Evolutionary conservation across 305 asterid genomes (phyloP).

Genomic region (Fraxinus latifolia): DNA sequence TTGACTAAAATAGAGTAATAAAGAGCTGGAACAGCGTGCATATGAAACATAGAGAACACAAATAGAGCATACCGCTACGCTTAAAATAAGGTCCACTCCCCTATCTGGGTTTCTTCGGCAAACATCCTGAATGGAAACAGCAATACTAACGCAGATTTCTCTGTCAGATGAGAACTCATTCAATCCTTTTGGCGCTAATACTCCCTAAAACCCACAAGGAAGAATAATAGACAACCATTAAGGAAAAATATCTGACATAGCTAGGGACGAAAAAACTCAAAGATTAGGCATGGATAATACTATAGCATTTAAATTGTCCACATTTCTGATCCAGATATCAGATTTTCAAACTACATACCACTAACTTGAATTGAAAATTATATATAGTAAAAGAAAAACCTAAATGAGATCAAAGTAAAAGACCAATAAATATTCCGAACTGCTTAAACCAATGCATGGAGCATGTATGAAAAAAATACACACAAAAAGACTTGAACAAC

Average conservation of each 20-base stretch:
- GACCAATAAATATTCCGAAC: background rate
- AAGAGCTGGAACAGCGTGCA: conserved; percentile 27
- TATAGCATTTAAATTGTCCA: background rate
- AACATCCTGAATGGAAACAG: conserved; percentile 79
- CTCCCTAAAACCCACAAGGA: conserved; percentile 52
- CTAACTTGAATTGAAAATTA: background rate
- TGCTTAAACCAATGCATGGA: background rate
- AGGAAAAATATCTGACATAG: background rate
- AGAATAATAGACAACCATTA: conserved; percentile 21
- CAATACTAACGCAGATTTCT: conserved; percentile 67
- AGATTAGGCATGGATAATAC: background rate
- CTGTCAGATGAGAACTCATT: conserved; percentile 49
- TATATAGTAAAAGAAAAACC: background rate
- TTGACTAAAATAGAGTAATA: conserved; percentile 30
- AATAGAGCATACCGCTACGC: conserved; percentile 71
- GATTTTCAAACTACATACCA: background rate
- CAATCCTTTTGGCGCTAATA: conserved; percentile 60
- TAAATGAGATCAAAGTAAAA: background rate
- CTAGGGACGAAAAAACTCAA: background rate
- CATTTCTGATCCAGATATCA: background rate
- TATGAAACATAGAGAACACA: conserved; percentile 26
- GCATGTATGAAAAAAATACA: background rate
- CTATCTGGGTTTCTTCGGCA: conserved; percentile 93
- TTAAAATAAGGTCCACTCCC: conserved; percentile 94
- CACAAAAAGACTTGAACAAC: conserved; percentile 1